Evolutionary conservation across 345 rosid species (phyloP).

Genomic region (Rhodamnia argentea): DNA sequence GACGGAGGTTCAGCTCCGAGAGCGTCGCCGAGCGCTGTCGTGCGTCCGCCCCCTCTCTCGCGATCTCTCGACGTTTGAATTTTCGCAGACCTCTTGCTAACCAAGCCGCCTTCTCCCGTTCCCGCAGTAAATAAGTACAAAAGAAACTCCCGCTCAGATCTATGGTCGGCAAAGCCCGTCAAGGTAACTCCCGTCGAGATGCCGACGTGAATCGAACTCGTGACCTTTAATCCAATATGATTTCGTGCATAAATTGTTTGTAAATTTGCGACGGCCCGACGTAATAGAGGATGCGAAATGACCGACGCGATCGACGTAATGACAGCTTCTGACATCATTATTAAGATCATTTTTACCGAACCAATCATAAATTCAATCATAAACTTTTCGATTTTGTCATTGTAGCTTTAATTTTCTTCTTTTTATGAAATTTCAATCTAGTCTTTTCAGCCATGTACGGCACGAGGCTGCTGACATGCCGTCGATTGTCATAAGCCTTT

Average conservation of each 20-base stretch:
- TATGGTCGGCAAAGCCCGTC: too few relatives aligned
- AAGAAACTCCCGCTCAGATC: background rate
- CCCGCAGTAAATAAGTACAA: background rate
- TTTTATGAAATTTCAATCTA: rapidly evolving
- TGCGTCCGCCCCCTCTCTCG: background rate
- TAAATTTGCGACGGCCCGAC: too few relatives aligned
- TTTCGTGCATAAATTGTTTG: too few relatives aligned
- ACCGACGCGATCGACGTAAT: background rate
- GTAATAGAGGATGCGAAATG: too few relatives aligned
- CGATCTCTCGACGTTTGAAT: background rate
- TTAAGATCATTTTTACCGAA: too few relatives aligned
- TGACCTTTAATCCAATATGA: too few relatives aligned
- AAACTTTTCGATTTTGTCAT: background rate
- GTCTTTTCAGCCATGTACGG: rapidly evolving
- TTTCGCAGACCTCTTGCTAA: background rate
- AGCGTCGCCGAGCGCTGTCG: background rate
- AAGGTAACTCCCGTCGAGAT: too few relatives aligned
- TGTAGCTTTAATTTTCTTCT: background rate
- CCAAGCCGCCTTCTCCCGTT: background rate
- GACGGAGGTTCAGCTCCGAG: background rate
- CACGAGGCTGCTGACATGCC: background rate
- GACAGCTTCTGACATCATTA: rapidly evolving
- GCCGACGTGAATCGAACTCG: too few relatives aligned
- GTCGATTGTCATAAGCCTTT: background rate
- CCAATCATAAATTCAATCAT: rapidly evolving